phyloP scores from a whole-genome alignment of 2,329 filamentous ascomycete species.

The Fusarium acutatum region DNA sequence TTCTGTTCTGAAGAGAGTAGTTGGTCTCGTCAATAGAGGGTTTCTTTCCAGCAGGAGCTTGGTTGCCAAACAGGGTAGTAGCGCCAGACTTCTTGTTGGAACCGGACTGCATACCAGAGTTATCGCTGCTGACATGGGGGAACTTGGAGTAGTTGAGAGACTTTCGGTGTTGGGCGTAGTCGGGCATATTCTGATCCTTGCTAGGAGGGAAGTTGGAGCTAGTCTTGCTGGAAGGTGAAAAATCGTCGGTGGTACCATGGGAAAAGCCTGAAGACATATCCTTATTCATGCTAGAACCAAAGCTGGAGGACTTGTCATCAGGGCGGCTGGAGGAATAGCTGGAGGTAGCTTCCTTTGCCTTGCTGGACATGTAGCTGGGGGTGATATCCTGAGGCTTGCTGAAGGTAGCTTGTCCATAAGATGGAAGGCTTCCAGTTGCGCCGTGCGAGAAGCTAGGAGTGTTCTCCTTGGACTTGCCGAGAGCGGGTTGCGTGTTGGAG shows the following conservation, averaged over 20 bases:
- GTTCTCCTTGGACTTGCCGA: neutral
- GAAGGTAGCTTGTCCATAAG: neutral
- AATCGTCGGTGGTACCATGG: neutral
- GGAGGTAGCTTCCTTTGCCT: neutral
- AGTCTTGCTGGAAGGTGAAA: neutral
- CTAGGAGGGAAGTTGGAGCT: neutral
- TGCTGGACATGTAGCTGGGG: neutral
- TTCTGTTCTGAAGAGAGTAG: slow-evolving; percentile 12
- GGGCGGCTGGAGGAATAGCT: neutral
- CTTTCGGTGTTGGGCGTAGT: neutral
- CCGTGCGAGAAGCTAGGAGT: neutral
- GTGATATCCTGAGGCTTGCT: neutral
- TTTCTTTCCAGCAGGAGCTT: neutral
- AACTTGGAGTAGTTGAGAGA: slow-evolving; percentile 6
- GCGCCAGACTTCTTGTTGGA: neutral
- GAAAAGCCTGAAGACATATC: neutral
- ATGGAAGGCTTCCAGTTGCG: neutral
- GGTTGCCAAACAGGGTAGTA: neutral
- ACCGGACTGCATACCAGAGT: neutral
- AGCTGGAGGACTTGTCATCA: neutral
- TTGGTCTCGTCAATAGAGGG: slow-evolving; percentile 6
- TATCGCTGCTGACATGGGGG: neutral
- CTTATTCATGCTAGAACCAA: neutral
- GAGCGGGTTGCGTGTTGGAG: neutral
- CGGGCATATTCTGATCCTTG: neutral